phyloP scores from a whole-genome alignment of 2,329 filamentous ascomycete genomes.

The Colletotrichum sp. region DNA sequence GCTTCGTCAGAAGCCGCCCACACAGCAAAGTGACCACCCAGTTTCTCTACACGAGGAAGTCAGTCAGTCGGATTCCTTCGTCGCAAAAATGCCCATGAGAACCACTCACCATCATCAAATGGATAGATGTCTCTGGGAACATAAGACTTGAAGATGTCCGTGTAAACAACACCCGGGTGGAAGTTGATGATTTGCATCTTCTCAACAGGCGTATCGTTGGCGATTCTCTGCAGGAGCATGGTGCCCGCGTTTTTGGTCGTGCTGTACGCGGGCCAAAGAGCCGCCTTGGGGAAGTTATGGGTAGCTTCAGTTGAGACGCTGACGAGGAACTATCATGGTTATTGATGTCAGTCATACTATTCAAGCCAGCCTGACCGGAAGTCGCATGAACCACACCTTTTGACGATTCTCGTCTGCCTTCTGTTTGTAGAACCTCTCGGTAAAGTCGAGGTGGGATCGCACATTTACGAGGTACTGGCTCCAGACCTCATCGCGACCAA shows the following conservation, averaged over 20 bases:
- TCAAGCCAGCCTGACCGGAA: background rate
- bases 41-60: background rate
- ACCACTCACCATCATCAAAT: constrained; percentile 31
- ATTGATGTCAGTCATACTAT: background rate
- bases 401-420: constrained; percentile 13
- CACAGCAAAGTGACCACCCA: constrained; percentile 33
- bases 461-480: constrained; percentile 18
- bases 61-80: background rate
- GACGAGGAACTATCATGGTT: constrained; percentile 29
- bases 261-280: constrained; percentile 22
- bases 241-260: constrained; percentile 43
- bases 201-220: constrained; percentile 34
- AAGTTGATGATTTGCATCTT: constrained; percentile 43
- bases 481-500: constrained; percentile 12
- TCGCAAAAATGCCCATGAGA: background rate
- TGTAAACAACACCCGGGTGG: constrained; percentile 43
- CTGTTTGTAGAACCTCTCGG: constrained; percentile 36
- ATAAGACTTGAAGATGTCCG: constrained; percentile 27
- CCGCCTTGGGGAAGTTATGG: constrained; percentile 29
- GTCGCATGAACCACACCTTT: constrained; percentile 20
- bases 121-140: constrained; percentile 24
- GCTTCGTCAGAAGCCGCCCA: constrained; percentile 44
- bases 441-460: constrained; percentile 11
- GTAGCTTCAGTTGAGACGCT: constrained; percentile 32
- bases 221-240: constrained; percentile 40